Percentiles rank a stretch among this genome's conserved stretches.
These are phyloP conservation scores for Pluteus cervinus DNA, from an alignment of 768 basidiomycete genomes.

Conservation along the genomic window DNA sequence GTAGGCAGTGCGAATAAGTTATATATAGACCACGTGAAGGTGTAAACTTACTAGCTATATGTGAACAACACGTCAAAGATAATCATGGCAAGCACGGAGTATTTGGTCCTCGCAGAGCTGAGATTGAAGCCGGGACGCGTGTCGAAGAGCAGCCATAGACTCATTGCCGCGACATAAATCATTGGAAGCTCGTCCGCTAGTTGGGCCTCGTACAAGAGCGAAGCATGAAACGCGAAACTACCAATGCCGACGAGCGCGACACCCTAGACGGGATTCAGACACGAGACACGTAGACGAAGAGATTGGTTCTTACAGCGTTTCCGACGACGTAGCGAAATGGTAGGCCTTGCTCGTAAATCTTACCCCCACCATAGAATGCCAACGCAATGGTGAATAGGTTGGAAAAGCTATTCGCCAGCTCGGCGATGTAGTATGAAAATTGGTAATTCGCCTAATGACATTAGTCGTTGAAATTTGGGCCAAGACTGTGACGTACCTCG, in stretches of 20 bases:
- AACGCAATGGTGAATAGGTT: conserved; percentile 57
- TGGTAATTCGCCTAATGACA: conserved; percentile 62
- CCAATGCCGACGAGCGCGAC: conserved; percentile 69
- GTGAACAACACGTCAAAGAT: conserved; percentile 59
- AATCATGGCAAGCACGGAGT: conserved; percentile 30
- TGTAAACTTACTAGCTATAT: conserved; percentile 62
- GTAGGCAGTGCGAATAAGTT: conserved; percentile 1
- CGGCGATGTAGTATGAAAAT: conserved; percentile 72
- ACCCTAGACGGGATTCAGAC: conserved; percentile 36
- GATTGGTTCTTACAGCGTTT: conserved; percentile 27
- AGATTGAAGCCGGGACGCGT: conserved; percentile 43
- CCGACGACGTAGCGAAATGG: conserved; percentile 38
- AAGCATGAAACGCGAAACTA: conserved; percentile 76
- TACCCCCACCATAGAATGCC: conserved; percentile 42
- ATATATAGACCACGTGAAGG: not conserved
- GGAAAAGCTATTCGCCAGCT: conserved; percentile 70
- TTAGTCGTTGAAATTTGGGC: not conserved
- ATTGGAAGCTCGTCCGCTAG: conserved; percentile 81
- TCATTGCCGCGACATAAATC: conserved; percentile 65
- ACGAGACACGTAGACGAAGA: not conserved
- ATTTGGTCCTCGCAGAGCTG: conserved; percentile 27
- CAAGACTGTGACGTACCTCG: conserved; percentile 34
- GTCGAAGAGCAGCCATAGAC: conserved; percentile 57
- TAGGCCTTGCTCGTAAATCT: conserved; percentile 25
- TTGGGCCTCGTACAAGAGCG: conserved; percentile 69